Evolutionary conservation across 2,329 filamentous ascomycete genomes (phyloP), one percentile per base, ranked within the genome.

Genomic region (Mycocentrospora acerina): DNA sequence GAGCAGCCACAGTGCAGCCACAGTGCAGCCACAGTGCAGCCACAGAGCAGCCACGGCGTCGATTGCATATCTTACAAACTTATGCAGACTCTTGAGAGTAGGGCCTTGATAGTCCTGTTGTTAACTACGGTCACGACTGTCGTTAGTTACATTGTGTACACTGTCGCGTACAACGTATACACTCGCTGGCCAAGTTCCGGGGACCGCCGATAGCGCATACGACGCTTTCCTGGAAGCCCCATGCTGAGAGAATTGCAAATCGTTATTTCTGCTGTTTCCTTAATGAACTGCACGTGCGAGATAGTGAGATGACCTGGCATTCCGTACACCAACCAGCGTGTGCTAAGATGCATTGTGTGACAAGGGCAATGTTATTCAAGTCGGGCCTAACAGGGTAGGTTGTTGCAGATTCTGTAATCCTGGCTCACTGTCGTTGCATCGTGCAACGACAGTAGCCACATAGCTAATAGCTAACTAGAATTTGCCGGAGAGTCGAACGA

Each of bases 101-200:
- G 35, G 14, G 31, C 34, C 28, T 15, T 29, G 11, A 28, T 40
- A 26, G 24, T 42, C 26, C 32, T 57, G 24, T 31, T 59, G 12
- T 32, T 42, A 6, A 40, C 48, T 18, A 48, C 33, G 9, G 14
- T 51, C 15, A 37, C 52, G 13, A 40, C 34, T 8, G 29, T 48
- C 15, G 13, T 48, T 18, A 48, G 46, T 2, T 60, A 55, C 29
- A 42, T 32, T 11, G 34, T 50, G 11, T 57, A 44, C 31, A 35
- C 28, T 2, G 33, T 52, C 35, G 32, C 49, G 18, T 68, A 71
- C 53, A 64, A 62, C 45, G 51, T 66, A 19, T 72, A 62, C 68
- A 72, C 25, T 71, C 71, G 2, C 54, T 74, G 4, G 55, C 64
- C 29, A 61, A 62, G 22, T 71, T 67, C 37, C 71, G 70, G 11